Conservation (phyloP, 306 rosid genomes). For the Luffa acutangula region DNA sequence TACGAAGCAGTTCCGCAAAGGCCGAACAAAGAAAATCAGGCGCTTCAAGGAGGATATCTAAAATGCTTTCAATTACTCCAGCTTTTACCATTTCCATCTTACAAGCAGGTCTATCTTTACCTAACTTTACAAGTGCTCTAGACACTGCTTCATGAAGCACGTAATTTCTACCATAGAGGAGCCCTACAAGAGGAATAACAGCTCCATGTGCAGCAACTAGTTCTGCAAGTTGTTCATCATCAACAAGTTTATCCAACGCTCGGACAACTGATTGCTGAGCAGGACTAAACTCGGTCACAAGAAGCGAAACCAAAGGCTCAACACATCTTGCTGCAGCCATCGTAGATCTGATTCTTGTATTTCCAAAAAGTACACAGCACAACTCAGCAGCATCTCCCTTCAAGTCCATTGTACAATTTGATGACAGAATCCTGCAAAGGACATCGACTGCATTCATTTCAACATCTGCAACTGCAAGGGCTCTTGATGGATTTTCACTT, state of each 20-base stretch:
- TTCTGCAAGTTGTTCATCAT: constrained; percentile 97
- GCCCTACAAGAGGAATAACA: constrained; percentile 88
- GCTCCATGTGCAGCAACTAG: constrained; percentile 90
- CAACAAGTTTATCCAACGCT: constrained; percentile 93
- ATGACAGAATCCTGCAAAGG: constrained; percentile 90
- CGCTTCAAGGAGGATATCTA: constrained; percentile 71
- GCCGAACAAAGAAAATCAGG: constrained; percentile 89
- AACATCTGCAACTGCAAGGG: constrained; percentile 94
- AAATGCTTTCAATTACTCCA: constrained; percentile 81
- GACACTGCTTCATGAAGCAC: constrained; percentile 91
- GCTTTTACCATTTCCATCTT: constrained; percentile 99
- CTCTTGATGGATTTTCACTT: constrained; percentile 94
- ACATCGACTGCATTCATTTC: constrained; percentile 99
- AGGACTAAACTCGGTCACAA: constrained; percentile 68
- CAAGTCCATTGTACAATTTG: constrained; percentile 79
- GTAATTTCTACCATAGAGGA: constrained; percentile 76
- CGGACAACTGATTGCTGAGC: constrained; percentile 89
- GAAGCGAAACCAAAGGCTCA: constrained; percentile 95
- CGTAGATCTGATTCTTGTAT: constrained; percentile 92
- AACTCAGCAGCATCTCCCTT: constrained; percentile 96
- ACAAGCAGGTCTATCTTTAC: constrained; percentile 95
- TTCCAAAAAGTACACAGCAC: constrained; percentile 90
- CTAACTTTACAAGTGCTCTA: constrained; percentile 86
- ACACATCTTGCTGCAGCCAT: constrained; percentile 88
- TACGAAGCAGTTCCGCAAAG: constrained; percentile 83